phyloP scores from a whole-genome alignment of 371 early-diverging fungal genomes.

The Thermomucor indicae-seudaticae region DNA sequence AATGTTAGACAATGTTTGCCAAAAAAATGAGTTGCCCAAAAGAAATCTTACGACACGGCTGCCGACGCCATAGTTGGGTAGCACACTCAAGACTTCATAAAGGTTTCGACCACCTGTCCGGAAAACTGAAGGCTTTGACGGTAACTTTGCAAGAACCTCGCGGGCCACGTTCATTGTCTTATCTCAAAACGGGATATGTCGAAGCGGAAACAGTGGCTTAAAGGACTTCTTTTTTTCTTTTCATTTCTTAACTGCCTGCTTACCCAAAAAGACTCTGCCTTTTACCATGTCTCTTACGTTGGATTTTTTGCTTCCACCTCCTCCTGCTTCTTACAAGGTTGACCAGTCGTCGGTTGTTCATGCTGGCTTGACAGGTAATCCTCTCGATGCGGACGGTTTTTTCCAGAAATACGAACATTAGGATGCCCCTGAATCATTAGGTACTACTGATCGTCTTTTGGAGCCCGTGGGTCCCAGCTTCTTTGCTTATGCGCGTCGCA shows the following conservation, averaged over 20 bases:
- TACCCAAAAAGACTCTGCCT: background rate
- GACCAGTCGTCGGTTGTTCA: constrained; percentile 48
- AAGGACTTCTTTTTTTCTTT: too few relatives aligned
- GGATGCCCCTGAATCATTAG: too few relatives aligned
- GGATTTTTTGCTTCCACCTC: constrained; percentile 64
- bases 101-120: constrained; percentile 17
- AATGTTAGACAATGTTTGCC: background rate
- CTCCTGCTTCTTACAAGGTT: constrained; percentile 58
- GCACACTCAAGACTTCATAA: constrained; percentile 17
- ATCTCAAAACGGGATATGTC: too few relatives aligned
- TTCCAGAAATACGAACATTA: too few relatives aligned
- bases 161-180: constrained; percentile 13
- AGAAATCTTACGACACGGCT: constrained; percentile 18
- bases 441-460: constrained; percentile 48
- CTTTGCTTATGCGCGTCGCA: constrained; percentile 66
- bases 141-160: constrained; percentile 3
- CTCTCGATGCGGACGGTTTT: too few relatives aligned
- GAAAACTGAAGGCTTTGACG: constrained; percentile 11
- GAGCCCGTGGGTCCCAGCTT: constrained; percentile 65
- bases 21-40: background rate
- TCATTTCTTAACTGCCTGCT: too few relatives aligned
- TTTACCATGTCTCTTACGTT: constrained; percentile 46
- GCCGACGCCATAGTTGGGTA: constrained; percentile 27
- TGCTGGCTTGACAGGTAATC: constrained; percentile 37
- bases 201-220: too few relatives aligned